Percentiles rank a stretch among this genome's conserved stretches.
phyloP scores from a whole-genome alignment of 2,329 filamentous ascomycete genomes.

The Ophioceras dolichostomum region DNA sequence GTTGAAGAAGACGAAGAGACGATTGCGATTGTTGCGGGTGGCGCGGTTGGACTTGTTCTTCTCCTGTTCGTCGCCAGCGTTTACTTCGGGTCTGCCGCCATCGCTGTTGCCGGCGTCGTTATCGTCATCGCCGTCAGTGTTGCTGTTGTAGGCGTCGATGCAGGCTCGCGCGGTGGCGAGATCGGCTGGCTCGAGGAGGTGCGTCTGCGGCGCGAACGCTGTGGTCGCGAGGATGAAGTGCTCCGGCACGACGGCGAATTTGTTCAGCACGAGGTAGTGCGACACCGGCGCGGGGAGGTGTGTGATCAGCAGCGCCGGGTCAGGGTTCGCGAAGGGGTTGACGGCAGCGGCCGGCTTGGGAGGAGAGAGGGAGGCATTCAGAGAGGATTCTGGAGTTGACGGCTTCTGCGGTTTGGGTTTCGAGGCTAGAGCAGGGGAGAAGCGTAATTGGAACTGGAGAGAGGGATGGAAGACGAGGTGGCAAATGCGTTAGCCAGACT shows the following conservation, averaged over 20 bases:
- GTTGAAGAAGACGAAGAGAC: slow-evolving; percentile 59
- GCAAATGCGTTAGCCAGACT: not conserved
- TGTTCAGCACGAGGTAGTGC: slow-evolving; percentile 61
- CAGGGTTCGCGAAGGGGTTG: slow-evolving; percentile 54
- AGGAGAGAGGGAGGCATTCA: slow-evolving; percentile 3
- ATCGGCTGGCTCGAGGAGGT: slow-evolving; percentile 48
- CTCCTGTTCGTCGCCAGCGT: too few species aligned
- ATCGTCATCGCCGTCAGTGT: slow-evolving; percentile 12
- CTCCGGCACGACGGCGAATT: slow-evolving; percentile 57
- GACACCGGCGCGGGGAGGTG: slow-evolving; percentile 22
- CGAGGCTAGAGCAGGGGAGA: slow-evolving; percentile 53
- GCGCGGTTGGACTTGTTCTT: slow-evolving; percentile 1
- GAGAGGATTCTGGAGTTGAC: slow-evolving; percentile 13
- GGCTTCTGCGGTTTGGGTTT: slow-evolving; percentile 45
- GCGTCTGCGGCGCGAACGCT: slow-evolving; percentile 50
- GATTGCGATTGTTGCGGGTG: slow-evolving; percentile 7
- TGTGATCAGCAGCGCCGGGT: slow-evolving; percentile 38
- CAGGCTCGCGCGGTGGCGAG: slow-evolving; percentile 50
- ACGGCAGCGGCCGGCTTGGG: slow-evolving; percentile 8
- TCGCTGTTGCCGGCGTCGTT: too few species aligned
- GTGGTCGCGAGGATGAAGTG: slow-evolving; percentile 63
- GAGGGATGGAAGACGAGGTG: not conserved
- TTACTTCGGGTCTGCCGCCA: too few species aligned
- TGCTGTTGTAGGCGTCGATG: slow-evolving; percentile 42
- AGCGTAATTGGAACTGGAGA: slow-evolving; percentile 58